Percentiles rank a stretch among this genome's conserved stretches.
Conservation (phyloP, 2,329 filamentous ascomycete genomes). For the Colletotrichum nymphaeae region DNA sequence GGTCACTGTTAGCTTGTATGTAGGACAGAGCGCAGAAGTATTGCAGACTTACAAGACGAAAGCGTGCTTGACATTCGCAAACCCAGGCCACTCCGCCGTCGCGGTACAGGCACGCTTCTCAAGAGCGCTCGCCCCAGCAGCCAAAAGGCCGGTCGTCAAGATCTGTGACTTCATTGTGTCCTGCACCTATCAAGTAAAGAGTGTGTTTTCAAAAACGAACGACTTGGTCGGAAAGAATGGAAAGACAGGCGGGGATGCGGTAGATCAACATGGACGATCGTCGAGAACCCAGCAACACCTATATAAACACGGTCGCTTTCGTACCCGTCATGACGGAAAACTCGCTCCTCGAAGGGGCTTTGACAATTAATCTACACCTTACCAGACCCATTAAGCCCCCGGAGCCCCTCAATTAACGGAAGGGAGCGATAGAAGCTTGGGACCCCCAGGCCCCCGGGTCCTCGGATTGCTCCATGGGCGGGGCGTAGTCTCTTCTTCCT, state of each 20-base stretch:
- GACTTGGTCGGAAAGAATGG: neutral
- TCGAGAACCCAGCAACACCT: neutral
- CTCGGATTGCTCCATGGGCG: neutral
- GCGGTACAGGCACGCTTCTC: slow-evolving; percentile 38
- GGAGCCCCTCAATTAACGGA: slow-evolving; percentile 22
- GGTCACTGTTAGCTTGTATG: neutral
- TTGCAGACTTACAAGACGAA: slow-evolving; percentile 47
- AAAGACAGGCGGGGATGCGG: neutral
- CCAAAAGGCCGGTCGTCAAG: slow-evolving; percentile 1
- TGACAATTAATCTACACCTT: slow-evolving; percentile 15
- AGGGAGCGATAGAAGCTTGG: slow-evolving; percentile 8
- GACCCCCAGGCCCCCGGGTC: neutral
- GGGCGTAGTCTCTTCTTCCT: too few relatives aligned
- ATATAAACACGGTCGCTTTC: slow-evolving; percentile 1
- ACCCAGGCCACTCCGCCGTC: slow-evolving; percentile 48
- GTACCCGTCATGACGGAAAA: neutral
- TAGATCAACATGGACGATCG: neutral
- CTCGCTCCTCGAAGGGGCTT: neutral
- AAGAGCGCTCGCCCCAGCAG: neutral
- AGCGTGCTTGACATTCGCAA: slow-evolving; percentile 50
- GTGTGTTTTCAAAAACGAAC: neutral
- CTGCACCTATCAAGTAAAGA: neutral
- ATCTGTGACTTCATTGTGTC: slow-evolving; percentile 24
- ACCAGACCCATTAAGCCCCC: slow-evolving; percentile 11
- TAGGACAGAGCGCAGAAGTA: neutral